A percentile compares a stretch with the other conserved stretches of the same genome.
Conservation (phyloP, 2,329 filamentous ascomycete genomes). For the Fusarium coffeatum region DNA sequence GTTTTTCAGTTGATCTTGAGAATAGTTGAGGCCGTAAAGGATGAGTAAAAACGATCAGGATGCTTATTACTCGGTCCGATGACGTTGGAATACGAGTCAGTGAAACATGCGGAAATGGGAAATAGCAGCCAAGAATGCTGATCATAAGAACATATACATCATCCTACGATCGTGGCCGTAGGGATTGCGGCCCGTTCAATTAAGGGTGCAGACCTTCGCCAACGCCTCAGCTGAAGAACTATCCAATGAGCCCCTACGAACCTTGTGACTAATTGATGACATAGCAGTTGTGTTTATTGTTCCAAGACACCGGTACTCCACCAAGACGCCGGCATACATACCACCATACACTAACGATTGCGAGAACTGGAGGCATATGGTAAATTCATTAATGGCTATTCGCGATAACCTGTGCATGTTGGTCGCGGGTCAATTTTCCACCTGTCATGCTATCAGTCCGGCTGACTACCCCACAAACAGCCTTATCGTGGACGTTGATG, state of each 20-base stretch:
- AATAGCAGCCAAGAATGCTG: not conserved
- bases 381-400: not conserved
- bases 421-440: not conserved
- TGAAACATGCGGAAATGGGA: not conserved
- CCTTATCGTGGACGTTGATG: not conserved
- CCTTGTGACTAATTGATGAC: constrained; percentile 15
- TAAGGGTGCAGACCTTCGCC: not conserved
- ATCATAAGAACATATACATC: not conserved
- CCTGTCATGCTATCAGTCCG: no score
- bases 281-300: not conserved
- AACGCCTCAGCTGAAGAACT: not conserved
- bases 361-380: not conserved
- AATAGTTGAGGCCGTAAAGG: not conserved
- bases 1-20: fast-evolving
- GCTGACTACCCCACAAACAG: not conserved
- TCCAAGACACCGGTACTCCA: constrained; percentile 6
- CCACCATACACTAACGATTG: not conserved
- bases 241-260: not conserved
- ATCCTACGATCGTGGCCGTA: not conserved
- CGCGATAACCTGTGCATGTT: not conserved
- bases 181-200: not conserved
- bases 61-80: not conserved
- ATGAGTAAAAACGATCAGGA: not conserved
- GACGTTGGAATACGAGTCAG: no score
- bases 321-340: constrained; percentile 5